A percentile compares a stretch with the other conserved stretches of the same genome.
phyloP scores from a whole-genome alignment of 371 early-diverging fungal species.

The Apophysomyces trapeziformis region DNA sequence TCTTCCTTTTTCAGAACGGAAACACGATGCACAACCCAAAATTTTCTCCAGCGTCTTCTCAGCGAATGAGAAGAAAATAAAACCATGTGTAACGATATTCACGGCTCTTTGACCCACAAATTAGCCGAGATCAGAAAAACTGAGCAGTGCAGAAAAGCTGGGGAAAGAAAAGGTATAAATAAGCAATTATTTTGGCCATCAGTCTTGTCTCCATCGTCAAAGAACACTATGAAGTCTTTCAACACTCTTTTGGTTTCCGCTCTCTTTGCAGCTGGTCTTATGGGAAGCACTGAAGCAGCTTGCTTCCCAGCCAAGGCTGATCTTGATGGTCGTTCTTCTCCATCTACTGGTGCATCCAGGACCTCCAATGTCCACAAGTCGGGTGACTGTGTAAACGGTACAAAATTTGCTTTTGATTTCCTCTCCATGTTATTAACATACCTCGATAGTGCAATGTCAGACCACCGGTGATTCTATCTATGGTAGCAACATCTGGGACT shows the following conservation, averaged over 20 bases:
- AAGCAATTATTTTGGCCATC: not conserved
- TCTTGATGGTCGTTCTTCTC: constrained; percentile 16
- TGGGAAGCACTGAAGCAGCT: not conserved
- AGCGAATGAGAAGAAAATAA: no score
- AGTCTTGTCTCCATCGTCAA: not conserved
- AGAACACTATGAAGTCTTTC: constrained; percentile 1
- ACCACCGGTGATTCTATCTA: constrained; percentile 12
- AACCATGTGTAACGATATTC: no score
- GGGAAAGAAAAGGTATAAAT: not conserved
- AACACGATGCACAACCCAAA: no score
- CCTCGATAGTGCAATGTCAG: constrained; percentile 12
- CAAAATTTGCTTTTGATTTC: not conserved
- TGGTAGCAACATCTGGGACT: constrained; percentile 17
- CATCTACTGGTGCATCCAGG: constrained; percentile 4
- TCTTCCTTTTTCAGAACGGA: no score
- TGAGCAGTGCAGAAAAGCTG: not conserved
- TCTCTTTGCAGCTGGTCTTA: not conserved
- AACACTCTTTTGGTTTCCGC: constrained; percentile 4
- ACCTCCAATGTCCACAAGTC: constrained; percentile 12
- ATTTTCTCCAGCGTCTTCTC: no score
- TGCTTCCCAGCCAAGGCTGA: constrained; percentile 8
- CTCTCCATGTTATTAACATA: not conserved
- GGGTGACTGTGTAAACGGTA: constrained; percentile 17
- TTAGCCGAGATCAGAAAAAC: no score
- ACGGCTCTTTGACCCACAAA: no score